phyloP scores from a whole-genome alignment of 169 alveolate species.

The Babesia sp. region DNA sequence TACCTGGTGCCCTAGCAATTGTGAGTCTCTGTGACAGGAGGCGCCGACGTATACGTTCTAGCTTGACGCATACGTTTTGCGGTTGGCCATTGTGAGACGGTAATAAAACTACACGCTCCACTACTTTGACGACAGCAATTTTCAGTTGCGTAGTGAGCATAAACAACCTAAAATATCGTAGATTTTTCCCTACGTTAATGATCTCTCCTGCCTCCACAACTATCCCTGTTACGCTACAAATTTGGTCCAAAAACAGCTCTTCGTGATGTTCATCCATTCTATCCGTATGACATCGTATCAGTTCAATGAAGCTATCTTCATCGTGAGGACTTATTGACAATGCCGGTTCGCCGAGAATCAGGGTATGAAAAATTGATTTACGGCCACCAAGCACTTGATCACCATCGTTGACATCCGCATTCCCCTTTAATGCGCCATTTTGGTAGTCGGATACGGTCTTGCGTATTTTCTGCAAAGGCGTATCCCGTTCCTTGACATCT shows the following conservation, averaged over 20 bases:
- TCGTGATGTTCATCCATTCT: neutral
- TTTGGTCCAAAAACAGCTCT: slow-evolving; percentile 42
- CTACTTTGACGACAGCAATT: slow-evolving; percentile 26
- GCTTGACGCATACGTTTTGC: neutral
- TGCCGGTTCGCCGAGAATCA: slow-evolving; percentile 29
- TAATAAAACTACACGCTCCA: neutral
- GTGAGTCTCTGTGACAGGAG: slow-evolving; percentile 13
- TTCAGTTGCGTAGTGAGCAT: slow-evolving; percentile 42
- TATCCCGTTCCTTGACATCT: slow-evolving; percentile 32
- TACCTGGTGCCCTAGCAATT: slow-evolving; percentile 3
- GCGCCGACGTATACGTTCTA: slow-evolving; percentile 5
- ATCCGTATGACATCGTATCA: neutral
- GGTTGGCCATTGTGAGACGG: slow-evolving; percentile 1
- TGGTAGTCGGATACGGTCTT: neutral
- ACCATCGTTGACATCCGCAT: neutral
- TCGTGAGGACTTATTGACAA: slow-evolving; percentile 15
- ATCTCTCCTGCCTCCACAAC: slow-evolving; percentile 47
- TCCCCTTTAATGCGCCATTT: neutral
- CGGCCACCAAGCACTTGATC: neutral
- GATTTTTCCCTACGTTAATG: neutral
- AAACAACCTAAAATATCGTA: slow-evolving; percentile 28
- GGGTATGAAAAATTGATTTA: slow-evolving; percentile 23
- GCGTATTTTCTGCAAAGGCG: slow-evolving; percentile 19
- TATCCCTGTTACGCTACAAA: slow-evolving; percentile 48
- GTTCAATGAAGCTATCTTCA: slow-evolving; percentile 8